Percentiles rank a stretch among this genome's conserved stretches.
phyloP scores from a whole-genome alignment of 345 rosid genomes.

The Pistacia integerrima region DNA sequence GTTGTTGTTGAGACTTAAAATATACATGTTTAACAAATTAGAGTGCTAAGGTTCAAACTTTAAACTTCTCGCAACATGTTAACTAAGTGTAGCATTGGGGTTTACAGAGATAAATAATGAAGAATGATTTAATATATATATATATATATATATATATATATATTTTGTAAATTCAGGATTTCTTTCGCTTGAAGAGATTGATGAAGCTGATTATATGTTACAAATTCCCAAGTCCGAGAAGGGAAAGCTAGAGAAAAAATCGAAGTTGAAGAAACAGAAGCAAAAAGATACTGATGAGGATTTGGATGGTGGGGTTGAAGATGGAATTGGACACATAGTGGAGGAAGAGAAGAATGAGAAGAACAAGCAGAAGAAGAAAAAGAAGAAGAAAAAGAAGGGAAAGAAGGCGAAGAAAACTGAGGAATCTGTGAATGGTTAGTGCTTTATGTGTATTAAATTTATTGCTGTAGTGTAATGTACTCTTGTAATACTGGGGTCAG shows the following conservation, averaged over 20 bases:
- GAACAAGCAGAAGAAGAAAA: conserved; percentile 45
- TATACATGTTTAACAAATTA: not conserved
- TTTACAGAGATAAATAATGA: conserved; percentile 19
- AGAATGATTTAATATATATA: not conserved
- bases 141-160: not conserved
- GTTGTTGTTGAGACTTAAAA: not conserved
- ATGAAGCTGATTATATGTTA: conserved; percentile 65
- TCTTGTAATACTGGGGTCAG: too few relatives aligned
- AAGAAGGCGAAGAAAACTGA: conserved; percentile 34
- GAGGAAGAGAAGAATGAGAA: conserved; percentile 30
- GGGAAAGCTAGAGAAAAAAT: conserved; percentile 29
- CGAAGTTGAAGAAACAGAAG: conserved; percentile 41
- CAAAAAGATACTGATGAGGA: conserved; percentile 32
- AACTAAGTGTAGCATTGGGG: not conserved
- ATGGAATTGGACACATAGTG: conserved; percentile 18
- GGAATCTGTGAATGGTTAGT: conserved; percentile 54
- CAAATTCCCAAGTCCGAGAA: conserved; percentile 37
- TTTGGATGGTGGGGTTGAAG: conserved; percentile 31
- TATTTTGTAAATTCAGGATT: conserved; percentile 49
- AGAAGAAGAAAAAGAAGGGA: conserved; percentile 45
- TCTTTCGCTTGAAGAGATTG: conserved; percentile 91
- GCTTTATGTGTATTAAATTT: conserved; percentile 6
- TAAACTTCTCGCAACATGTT: not conserved
- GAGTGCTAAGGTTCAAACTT: not conserved
- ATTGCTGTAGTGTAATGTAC: not conserved